Conservation (phyloP, 129 eudicot genomes). For the Pulicaria dysenterica region DNA sequence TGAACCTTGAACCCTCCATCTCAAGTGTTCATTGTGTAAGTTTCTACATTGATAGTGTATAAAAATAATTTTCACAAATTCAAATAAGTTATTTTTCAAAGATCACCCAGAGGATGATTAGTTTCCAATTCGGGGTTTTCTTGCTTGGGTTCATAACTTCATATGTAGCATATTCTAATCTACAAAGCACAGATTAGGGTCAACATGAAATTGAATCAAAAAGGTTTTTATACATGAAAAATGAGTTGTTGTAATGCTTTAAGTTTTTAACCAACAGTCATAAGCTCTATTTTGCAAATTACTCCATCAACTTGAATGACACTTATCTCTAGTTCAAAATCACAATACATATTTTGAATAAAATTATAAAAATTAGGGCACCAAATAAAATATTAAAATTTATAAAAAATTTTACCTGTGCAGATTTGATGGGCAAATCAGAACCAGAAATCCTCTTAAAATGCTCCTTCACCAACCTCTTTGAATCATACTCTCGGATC, state of each 20-base stretch:
- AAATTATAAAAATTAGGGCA: slow-evolving; percentile 19
- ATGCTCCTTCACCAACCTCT: slow-evolving; percentile 96
- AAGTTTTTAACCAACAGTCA: neutral
- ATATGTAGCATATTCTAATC: neutral
- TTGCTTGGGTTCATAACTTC: slow-evolving; percentile 3
- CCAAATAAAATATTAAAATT: neutral
- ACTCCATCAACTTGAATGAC: neutral
- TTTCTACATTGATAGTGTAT: neutral
- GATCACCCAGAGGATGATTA: neutral
- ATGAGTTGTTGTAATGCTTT: neutral
- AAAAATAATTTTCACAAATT: neutral
- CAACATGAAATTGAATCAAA: slow-evolving; percentile 11
- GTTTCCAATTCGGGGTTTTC: neutral
- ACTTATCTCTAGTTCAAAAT: neutral
- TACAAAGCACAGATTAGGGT: neutral
- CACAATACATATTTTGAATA: neutral
- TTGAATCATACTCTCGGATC: slow-evolving; percentile 99
- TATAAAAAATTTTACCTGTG: slow-evolving; percentile 52
- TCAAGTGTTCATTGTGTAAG: neutral
- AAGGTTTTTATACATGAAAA: neutral
- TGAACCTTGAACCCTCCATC: neutral
- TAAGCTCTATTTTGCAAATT: neutral
- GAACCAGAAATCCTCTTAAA: slow-evolving; percentile 84
- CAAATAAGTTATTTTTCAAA: neutral
- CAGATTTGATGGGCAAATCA: slow-evolving; percentile 81